phyloP scores from a whole-genome alignment of 495 filamentous ascomycete genomes.

The Xylaria grammica region DNA sequence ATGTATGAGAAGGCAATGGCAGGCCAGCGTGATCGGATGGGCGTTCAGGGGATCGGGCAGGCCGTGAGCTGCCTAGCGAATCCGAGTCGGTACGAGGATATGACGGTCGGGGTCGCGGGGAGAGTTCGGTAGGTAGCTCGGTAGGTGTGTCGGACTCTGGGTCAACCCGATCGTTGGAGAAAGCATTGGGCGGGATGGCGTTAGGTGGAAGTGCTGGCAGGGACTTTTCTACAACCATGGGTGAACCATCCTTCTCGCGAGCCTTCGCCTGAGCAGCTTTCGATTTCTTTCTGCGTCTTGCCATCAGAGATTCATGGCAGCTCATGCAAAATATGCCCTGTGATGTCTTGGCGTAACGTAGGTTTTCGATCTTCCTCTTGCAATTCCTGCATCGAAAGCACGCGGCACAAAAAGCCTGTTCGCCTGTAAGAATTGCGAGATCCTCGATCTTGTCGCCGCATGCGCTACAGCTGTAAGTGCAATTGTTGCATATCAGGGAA shows the following conservation, averaged over 20 bases:
- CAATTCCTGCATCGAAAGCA: conserved; percentile 98
- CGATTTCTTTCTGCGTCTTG: conserved; percentile 86
- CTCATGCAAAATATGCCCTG: conserved; percentile 99
- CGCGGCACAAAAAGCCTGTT: conserved; percentile 97
- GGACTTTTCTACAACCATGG: conserved; percentile 87
- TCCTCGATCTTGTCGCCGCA: conserved; percentile 99
- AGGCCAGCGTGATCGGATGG: conserved; percentile 59
- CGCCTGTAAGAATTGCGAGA: conserved; percentile 94
- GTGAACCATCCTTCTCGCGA: conserved; percentile 62
- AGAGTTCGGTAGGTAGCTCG: conserved; percentile 75
- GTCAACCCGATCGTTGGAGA: conserved; percentile 70
- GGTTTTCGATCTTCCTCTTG: conserved; percentile 97
- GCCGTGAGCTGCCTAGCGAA: conserved; percentile 56
- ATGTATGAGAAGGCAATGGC: conserved; percentile 74
- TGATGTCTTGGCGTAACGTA: conserved; percentile 96
- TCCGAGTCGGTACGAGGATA: conserved; percentile 52
- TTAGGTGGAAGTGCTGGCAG: conserved; percentile 88
- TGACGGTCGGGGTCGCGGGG: conserved; percentile 63
- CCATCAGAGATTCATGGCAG: conserved; percentile 99
- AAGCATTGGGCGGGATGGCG: conserved; percentile 64
- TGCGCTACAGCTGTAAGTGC: conserved; percentile 98
- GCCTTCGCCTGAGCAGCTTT: conserved; percentile 67
- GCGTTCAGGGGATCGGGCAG: conserved; percentile 55
- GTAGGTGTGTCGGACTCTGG: conserved; percentile 76
- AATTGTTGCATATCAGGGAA: conserved; percentile 98